Evolutionary conservation across 2,329 filamentous ascomycete species (phyloP), one percentile per base, ranked within the genome.

Genomic region (Pezicula carpinea): DNA sequence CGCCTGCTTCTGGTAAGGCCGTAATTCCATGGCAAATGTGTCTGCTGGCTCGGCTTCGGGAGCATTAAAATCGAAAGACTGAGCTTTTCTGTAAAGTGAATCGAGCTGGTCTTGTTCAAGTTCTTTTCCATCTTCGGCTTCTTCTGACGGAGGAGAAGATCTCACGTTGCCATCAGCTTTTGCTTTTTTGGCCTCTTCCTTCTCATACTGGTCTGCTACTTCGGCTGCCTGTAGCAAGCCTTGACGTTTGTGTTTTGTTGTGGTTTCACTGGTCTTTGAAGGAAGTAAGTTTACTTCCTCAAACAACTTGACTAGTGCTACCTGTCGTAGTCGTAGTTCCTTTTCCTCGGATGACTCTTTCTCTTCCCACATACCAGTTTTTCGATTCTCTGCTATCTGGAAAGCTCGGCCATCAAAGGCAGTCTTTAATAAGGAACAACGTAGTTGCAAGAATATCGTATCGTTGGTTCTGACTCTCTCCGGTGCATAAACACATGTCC

Each of bases 101-200:
- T 99, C 93, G 3, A 99, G 83, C 63, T 99, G 93, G 58, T 95
- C 91, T 65, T 97, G 89, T 62, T 97, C 90, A 0, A 99, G 76
- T 66, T 97, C 91, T 58, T 91, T 79, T 2, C 90, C 90, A 31
- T 96, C 91, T 56, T 96, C 91, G 0, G 74, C 73, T 39, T 82
- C 71, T 5, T 80, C 77, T 0, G 69, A 67, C 0, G 83, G 70
- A 1, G 83, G 82, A 17, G 54, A 59, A 19, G 50, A 44, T 19
- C 44, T 51, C 13, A 15, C 38, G 41, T 48, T 54, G 15, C 50
- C 55, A n/a, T 39, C 13, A 32, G 46, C 32, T 26, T 53, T 50
- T 15, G 44, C 46, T 22, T 53, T 60, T 42, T 72, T 75, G 15
- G 69, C 62, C 4, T 61, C 65, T 42, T 80, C 77, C 51, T 76